A percentile compares a stretch with the other conserved stretches of the same genome.
phyloP scores from a whole-genome alignment of 768 basidiomycete species.

The Leccinum sublutescens region DNA sequence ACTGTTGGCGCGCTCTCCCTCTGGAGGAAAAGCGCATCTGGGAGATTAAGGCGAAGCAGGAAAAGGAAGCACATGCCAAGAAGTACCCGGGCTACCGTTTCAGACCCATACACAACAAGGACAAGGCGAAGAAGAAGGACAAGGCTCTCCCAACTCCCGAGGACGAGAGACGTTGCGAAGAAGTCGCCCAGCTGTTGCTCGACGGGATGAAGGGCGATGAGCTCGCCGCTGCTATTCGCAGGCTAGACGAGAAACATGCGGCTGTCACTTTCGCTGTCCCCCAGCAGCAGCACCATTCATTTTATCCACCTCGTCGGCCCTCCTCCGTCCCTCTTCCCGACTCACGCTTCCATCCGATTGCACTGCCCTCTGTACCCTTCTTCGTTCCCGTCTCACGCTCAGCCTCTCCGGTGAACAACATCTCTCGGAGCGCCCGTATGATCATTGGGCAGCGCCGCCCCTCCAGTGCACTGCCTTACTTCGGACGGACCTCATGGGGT shows the following conservation, averaged over 20 bases:
- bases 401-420: slow-evolving; percentile 43
- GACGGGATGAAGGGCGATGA: slow-evolving; percentile 71
- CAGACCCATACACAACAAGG: slow-evolving; percentile 45
- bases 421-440: slow-evolving; percentile 42
- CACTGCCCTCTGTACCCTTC: slow-evolving; percentile 44
- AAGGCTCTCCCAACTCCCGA: slow-evolving; percentile 18
- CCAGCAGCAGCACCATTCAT: slow-evolving; percentile 6
- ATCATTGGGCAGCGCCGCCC: slow-evolving; percentile 48
- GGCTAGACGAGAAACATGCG: slow-evolving; percentile 39
- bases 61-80: slow-evolving; percentile 69
- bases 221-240: slow-evolving; percentile 58
- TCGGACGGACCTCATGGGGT: slow-evolving; percentile 29
- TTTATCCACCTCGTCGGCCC: slow-evolving; percentile 49
- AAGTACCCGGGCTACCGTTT: slow-evolving; percentile 65
- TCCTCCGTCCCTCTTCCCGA: slow-evolving; percentile 64
- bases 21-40: slow-evolving; percentile 69
- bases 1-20: slow-evolving; percentile 67
- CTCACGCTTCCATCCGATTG: slow-evolving; percentile 37
- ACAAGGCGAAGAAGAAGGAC: slow-evolving; percentile 42
- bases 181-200: slow-evolving; percentile 61
- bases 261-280: not conserved
- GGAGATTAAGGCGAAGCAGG: slow-evolving; percentile 71
- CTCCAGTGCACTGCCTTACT: slow-evolving; percentile 45
- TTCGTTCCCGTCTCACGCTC: slow-evolving; percentile 41
- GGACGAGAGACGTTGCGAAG: slow-evolving; percentile 40